Evolutionary conservation across 305 asterid species (phyloP), one percentile per base, ranked within the genome.

Genomic region (Fraxinus dipetala): DNA sequence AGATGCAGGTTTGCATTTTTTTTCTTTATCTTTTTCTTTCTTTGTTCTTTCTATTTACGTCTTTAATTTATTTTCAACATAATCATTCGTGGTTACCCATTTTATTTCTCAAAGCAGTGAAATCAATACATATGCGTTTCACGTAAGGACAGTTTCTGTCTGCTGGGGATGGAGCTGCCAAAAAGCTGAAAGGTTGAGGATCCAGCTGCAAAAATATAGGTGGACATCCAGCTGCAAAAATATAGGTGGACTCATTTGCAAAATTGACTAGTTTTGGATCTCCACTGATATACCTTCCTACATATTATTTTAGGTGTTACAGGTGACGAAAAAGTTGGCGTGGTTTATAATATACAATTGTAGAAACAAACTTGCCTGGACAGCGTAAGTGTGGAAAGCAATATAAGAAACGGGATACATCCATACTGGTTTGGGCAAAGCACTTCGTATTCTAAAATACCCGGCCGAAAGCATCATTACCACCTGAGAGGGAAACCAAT

Each of bases 381-480:
- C 88, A 36, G 98, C 90, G 82, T 92, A 96, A 72, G 98, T 91
- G 77, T 96, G 98, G 91, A 93, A 96, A 6, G 98, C 86, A 40
- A 96, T 34, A 86, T 95, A 95, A 3, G 99, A 95, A 38, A 93
- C 54, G 24, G 99, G 99, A 89, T 96, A 96, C 93, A 88, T 87
- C 99, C 99, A 96, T 22, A 88, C 92, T n/a, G 93, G 90, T 79
- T 85, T 80, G 2, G 98, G 98, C 87, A 96, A 89, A 76, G 90
- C 92, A 78, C 96, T 89, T 74, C 98, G 92, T 69, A 93, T 89
- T 89, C 99, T 89, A 79, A 95, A 93, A 84, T 90, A 91, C 75
- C 99, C 99, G 4, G 95, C 97, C 1, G 99, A 91, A 77, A 96
- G 92, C 94, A 96, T 96, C 97, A 96, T 87, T 78, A 91, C 86